These are phyloP conservation scores for Globisporangium viniferum DNA, from an alignment of 352 stramenopile genomes.

Conservation along the genomic window DNA sequence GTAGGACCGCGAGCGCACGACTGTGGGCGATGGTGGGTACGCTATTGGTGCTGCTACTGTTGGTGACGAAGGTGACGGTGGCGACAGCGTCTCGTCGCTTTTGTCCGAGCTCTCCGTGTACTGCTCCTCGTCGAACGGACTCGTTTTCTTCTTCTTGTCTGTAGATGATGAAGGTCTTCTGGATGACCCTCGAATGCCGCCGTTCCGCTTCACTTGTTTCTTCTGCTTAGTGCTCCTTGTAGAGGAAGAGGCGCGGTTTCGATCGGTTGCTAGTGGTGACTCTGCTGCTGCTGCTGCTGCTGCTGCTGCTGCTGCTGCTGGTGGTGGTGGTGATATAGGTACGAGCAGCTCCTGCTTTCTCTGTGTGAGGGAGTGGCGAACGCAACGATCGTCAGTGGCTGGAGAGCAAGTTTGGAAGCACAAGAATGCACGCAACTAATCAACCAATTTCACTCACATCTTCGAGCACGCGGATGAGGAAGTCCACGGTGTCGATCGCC, in stretches of 20 bases:
- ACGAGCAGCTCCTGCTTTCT: constrained; percentile 42
- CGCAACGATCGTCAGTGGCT: background rate
- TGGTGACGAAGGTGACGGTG: background rate
- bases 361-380: constrained; percentile 7
- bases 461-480: constrained; percentile 62
- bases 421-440: background rate
- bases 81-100: background rate
- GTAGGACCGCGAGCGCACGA: constrained; percentile 61
- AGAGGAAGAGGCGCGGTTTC: too few relatives aligned
- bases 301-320: too few relatives aligned
- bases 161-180: background rate
- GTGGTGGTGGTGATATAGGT: too few relatives aligned
- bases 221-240: background rate
- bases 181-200: background rate
- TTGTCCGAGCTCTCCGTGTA: constrained; percentile 12
- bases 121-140: constrained; percentile 7
- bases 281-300: background rate
- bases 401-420: background rate
- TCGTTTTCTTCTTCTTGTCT: constrained; percentile 2
- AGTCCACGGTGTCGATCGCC: constrained; percentile 64
- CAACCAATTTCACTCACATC: constrained; percentile 30
- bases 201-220: background rate
- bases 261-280: background rate
- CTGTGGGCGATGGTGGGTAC: background rate
- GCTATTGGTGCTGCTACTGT: background rate